A percentile compares a stretch with the other conserved stretches of the same genome.
These are phyloP conservation scores for Neopestalotiopsis sp. DNA, from an alignment of 2,329 filamentous ascomycete genomes.

Conservation along the genomic window DNA sequence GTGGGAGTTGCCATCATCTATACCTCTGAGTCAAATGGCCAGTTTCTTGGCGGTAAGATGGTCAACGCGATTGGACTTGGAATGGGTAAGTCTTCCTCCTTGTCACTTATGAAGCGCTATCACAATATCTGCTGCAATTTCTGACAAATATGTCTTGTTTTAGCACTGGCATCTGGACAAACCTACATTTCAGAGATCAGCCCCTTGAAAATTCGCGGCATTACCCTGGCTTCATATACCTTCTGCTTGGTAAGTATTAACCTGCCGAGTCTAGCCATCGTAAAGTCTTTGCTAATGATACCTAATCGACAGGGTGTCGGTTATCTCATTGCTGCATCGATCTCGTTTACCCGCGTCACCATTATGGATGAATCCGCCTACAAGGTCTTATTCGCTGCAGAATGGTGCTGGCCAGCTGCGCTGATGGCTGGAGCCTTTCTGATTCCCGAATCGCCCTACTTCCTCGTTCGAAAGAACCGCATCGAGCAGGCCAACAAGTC, in stretches of 20 bases:
- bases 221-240: slow-evolving; percentile 12
- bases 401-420: slow-evolving; percentile 15
- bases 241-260: slow-evolving; percentile 8
- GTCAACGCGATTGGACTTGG: slow-evolving; percentile 11
- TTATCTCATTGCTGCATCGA: slow-evolving; percentile 14
- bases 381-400: slow-evolving; percentile 15
- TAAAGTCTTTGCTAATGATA: background rate
- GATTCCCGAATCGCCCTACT: slow-evolving; percentile 14
- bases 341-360: slow-evolving; percentile 15
- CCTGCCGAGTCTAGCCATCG: background rate
- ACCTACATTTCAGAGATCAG: slow-evolving; percentile 16
- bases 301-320: slow-evolving; percentile 4
- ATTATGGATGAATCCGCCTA: slow-evolving; percentile 14
- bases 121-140: background rate
- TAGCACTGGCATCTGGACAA: slow-evolving; percentile 15
- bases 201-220: slow-evolving; percentile 14
- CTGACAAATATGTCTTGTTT: background rate
- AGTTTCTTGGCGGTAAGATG: slow-evolving; percentile 17
- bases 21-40: slow-evolving; percentile 7
- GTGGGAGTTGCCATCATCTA: slow-evolving; percentile 11
- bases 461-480: slow-evolving; percentile 14
- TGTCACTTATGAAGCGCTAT: background rate
- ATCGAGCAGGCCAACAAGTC: slow-evolving; percentile 14
- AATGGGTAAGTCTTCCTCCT: slow-evolving; percentile 5
- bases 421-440: slow-evolving; percentile 9